Evolutionary conservation across 192 early-diverging fungal genomes (phyloP), one percentile per base, ranked within the genome.

Genomic region (Physocladia obscura): DNA sequence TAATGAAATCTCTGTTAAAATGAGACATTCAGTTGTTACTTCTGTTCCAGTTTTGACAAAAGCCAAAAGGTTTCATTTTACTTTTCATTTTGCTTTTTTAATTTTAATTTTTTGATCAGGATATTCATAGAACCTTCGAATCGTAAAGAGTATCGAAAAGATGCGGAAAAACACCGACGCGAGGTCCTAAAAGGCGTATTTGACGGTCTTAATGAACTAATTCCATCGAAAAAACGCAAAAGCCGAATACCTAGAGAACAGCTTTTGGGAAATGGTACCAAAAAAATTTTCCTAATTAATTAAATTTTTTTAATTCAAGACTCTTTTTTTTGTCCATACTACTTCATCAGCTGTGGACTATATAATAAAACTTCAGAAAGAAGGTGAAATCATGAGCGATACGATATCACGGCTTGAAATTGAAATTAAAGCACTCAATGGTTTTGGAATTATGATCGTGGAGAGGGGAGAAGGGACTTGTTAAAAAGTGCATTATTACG

Each of bases 111-210:
- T n/a, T n/a, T n/a, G n/a, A n/a, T n/a, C n/a, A n/a, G n/a, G n/a
- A n/a, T n/a, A n/a, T n/a, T 44, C n/a, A n/a, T 44, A 13, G 11
- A 8, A 44, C 11, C 40, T 8, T n/a, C 8, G 49, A 26, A 52
- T 11, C 63, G 63, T 32, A 24, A 22, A 8, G 65, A 68, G 36
- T 68, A 68, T 29, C 65, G 65, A 17, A 68, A 68, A 44, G n/a
- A 55, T 6, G 65, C 65, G 2, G 65, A 68, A 30, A 34, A 44
- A 29, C 49, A n/a, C 5, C 29, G 65, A 27, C 50, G 65, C 6
- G 65, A 68, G 15, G 24, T 57, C 11, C 49, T 68, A 38, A 38
- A 22, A 32, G 26, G 22, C n/a, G 21, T 26, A 21, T 56, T 40
- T 38, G 65, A 54, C 34, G 19, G 11, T 4, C 8, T 68, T 37